These are phyloP conservation scores for Cladorrhinum sp. DNA, from an alignment of 2,329 filamentous ascomycete species.

Conservation along the genomic window DNA sequence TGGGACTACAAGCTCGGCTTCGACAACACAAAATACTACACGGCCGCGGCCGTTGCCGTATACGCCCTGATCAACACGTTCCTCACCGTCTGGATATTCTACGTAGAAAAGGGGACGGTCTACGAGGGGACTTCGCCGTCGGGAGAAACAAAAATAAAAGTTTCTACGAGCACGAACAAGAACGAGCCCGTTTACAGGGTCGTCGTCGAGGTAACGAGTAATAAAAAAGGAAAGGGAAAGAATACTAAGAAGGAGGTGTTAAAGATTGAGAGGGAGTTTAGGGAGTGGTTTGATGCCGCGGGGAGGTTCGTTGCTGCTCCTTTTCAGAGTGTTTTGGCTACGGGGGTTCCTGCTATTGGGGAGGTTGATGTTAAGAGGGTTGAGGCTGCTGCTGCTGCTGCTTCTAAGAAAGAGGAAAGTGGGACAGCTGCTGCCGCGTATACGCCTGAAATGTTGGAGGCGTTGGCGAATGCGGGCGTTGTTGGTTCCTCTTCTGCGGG, in stretches of 20 bases:
- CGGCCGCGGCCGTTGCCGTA: slow-evolving; percentile 70
- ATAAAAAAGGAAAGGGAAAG: slow-evolving; percentile 34
- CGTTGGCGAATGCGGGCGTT: slow-evolving; percentile 32
- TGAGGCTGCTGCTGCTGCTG: slow-evolving; percentile 24
- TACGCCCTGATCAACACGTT: slow-evolving; percentile 78
- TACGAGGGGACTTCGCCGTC: slow-evolving; percentile 69
- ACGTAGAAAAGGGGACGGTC: slow-evolving; percentile 75
- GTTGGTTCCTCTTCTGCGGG: slow-evolving; percentile 22
- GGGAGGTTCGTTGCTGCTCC: slow-evolving; percentile 71
- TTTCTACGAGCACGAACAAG: slow-evolving; percentile 72
- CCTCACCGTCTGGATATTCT: slow-evolving; percentile 81
- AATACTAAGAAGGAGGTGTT: slow-evolving; percentile 44
- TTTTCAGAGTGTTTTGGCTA: slow-evolving; percentile 75
- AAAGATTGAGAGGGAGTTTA: slow-evolving; percentile 63
- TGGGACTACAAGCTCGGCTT: slow-evolving; percentile 92
- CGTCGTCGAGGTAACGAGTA: slow-evolving; percentile 52
- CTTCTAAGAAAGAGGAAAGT: slow-evolving; percentile 34
- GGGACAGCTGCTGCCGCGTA: slow-evolving; percentile 30
- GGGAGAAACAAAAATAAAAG: slow-evolving; percentile 60
- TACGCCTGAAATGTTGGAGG: slow-evolving; percentile 47
- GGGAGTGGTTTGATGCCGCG: slow-evolving; percentile 70
- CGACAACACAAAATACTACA: slow-evolving; percentile 79
- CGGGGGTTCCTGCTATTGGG: slow-evolving; percentile 63
- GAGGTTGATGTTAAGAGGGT: slow-evolving; percentile 61
- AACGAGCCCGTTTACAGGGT: slow-evolving; percentile 77